Base-by-base conservation (phyloP, 331 rosid species). In the Spiraea crenata region DNA sequence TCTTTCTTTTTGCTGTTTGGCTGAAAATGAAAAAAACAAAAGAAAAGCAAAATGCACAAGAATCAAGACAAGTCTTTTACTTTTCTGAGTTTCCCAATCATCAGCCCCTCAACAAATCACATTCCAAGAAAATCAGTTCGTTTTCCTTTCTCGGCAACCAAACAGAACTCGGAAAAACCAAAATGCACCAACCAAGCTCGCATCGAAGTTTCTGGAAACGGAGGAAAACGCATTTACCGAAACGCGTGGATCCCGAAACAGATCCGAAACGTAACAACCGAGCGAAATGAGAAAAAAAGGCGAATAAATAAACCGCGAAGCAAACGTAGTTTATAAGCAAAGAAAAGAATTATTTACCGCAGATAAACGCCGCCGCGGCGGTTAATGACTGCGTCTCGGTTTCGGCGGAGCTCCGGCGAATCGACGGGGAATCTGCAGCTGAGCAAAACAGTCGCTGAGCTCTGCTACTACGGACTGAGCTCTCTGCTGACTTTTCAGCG, bases 261-360 rank as follows among this genome's bases (percentile, higher is more conserved):
- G 87, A 90, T 86, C 84, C 85, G 75, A 74, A 39, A 71, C 82
- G 85, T 82, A 71, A 70, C 71, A 65, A 77, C 9, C 37, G 42
- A 59, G 48, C 42, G 64, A 9, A 7, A 16, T 35, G 46, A n/a
- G 3, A 17, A 25, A 44, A 38, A 58, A 40, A 15, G 14, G n/a
- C n/a, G n/a, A n/a, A n/a, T n/a, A 54, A 25, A 39, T 16, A 9
- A 41, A 57, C 35, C 59, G 47, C 52, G 37, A 75, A 75, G 58
- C 63, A 1, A 61, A 83, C 84, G 93, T 88, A 74, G 88, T 82
- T 84, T 85, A 73, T 63, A 88, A 85, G 92, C 85, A 83, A 90
- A 90, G 93, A 54, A 90, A 85, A 57, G 90, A 83, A 85, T 70
- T 89, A 85, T 63, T 57, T 50, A 70, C 72, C 16, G 14, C 51